phyloP scores from a whole-genome alignment of 495 filamentous ascomycete species.

The Daldinia decipiens region DNA sequence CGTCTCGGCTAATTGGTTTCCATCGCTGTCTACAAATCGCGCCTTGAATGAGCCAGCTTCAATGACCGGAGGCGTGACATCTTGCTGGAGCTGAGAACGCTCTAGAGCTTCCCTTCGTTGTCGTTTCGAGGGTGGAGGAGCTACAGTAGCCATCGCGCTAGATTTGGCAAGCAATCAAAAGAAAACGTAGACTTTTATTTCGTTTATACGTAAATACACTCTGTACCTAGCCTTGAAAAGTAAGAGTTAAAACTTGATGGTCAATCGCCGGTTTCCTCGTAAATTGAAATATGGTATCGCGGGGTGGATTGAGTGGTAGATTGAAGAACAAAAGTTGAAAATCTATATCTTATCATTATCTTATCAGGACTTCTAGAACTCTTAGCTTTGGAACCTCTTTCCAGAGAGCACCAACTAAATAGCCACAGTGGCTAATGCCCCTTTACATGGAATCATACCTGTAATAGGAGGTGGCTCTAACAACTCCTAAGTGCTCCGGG shows the following conservation, averaged over 20 bases:
- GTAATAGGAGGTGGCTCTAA: not conserved
- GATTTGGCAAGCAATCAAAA: not conserved
- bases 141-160: constrained; percentile 80
- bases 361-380: constrained; percentile 15
- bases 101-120: constrained; percentile 81
- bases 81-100: constrained; percentile 77
- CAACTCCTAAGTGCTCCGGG: not conserved
- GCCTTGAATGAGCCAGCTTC: constrained; percentile 83
- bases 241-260: not conserved
- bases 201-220: not conserved
- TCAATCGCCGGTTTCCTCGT: not conserved
- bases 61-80: constrained; percentile 73
- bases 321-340: constrained; percentile 37
- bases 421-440: too few species aligned
- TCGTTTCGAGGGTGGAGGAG: constrained; percentile 91
- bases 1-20: constrained; percentile 69
- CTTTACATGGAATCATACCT: too few species aligned
- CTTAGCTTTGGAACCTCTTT: not conserved
- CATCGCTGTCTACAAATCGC: constrained; percentile 85
- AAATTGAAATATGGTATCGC: constrained; percentile 23
- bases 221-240: not conserved
- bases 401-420: too few species aligned
- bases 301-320: constrained; percentile 16
- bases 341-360: constrained; percentile 40
- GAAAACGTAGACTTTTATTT: not conserved